Evolutionary conservation across 768 basidiomycete species (phyloP).

Genomic region (Panaeolus papilionaceus): DNA sequence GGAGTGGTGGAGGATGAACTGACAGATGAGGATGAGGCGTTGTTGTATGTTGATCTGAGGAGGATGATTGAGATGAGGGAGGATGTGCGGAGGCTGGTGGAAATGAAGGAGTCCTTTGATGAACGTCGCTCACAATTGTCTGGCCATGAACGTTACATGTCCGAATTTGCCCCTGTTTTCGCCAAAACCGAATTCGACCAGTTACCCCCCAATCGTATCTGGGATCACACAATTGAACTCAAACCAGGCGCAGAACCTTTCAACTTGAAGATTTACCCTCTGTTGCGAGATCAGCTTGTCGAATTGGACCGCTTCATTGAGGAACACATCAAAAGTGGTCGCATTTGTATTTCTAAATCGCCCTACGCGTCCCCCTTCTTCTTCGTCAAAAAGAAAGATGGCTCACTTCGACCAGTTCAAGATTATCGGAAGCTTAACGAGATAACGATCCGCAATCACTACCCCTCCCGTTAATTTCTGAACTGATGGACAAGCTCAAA

Average conservation of each 20-base stretch:
- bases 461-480: too few relatives aligned
- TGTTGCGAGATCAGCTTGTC: slow-evolving; percentile 35
- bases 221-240: slow-evolving; percentile 15
- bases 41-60: background rate
- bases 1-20: background rate
- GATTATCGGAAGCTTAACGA: too few relatives aligned
- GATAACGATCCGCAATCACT: too few relatives aligned
- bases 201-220: slow-evolving; percentile 22
- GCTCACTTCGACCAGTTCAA: too few relatives aligned
- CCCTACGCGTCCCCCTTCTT: too few relatives aligned
- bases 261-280: slow-evolving; percentile 15
- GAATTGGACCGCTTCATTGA: slow-evolving; percentile 30
- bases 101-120: background rate
- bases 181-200: slow-evolving; percentile 23
- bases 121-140: background rate
- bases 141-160: slow-evolving; percentile 18
- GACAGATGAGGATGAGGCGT: background rate
- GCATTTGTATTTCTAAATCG: slow-evolving; percentile 20
- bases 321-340: slow-evolving; percentile 35
- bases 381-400: too few relatives aligned
- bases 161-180: slow-evolving; percentile 22
- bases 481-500: too few relatives aligned
- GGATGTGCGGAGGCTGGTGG: background rate
- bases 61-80: background rate
- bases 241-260: slow-evolving; percentile 7